A percentile compares a stretch with the other conserved stretches of the same genome.
phyloP scores from a whole-genome alignment of 2,329 filamentous ascomycete species.

The Periglandula ipomoeae region DNA sequence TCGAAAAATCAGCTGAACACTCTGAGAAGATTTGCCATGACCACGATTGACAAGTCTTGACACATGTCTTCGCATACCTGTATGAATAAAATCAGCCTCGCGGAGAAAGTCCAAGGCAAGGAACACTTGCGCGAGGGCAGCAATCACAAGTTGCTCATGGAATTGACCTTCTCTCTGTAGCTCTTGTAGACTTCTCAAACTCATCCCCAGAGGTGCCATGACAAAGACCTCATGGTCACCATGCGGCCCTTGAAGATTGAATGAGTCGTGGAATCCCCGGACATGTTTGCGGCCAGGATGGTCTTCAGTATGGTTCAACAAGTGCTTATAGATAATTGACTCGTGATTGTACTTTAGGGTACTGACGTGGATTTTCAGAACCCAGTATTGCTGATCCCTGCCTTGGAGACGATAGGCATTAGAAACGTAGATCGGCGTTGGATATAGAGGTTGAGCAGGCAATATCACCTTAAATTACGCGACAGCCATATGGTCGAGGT shows the following conservation, averaged over 20 bases:
- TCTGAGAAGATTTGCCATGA: background rate
- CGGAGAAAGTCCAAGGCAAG: conserved; percentile 18
- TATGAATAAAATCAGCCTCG: conserved; percentile 18
- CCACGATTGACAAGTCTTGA: too few relatives aligned
- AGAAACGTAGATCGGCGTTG: background rate
- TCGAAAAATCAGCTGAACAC: conserved; percentile 1
- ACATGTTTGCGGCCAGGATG: conserved; percentile 22
- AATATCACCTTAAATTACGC: conserved; percentile 21
- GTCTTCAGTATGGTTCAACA: conserved; percentile 14
- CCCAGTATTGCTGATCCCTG: conserved; percentile 17
- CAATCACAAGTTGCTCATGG: conserved; percentile 15
- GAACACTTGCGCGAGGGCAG: conserved; percentile 15
- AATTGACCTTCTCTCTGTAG: conserved; percentile 17
- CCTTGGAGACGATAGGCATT: background rate
- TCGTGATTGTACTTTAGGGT: conserved; percentile 20
- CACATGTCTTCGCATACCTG: conserved; percentile 12
- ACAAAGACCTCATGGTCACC: conserved; percentile 25
- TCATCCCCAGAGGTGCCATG: conserved; percentile 29
- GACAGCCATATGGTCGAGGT: conserved; percentile 34
- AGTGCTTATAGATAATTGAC: conserved; percentile 19
- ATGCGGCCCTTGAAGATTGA: conserved; percentile 20
- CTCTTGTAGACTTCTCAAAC: conserved; percentile 24
- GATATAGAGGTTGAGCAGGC: background rate
- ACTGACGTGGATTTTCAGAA: conserved; percentile 25
- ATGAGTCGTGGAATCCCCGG: conserved; percentile 25